phyloP scores from a whole-genome alignment of 139 green algal species.

The Deuterostichococcus epilithicus region DNA sequence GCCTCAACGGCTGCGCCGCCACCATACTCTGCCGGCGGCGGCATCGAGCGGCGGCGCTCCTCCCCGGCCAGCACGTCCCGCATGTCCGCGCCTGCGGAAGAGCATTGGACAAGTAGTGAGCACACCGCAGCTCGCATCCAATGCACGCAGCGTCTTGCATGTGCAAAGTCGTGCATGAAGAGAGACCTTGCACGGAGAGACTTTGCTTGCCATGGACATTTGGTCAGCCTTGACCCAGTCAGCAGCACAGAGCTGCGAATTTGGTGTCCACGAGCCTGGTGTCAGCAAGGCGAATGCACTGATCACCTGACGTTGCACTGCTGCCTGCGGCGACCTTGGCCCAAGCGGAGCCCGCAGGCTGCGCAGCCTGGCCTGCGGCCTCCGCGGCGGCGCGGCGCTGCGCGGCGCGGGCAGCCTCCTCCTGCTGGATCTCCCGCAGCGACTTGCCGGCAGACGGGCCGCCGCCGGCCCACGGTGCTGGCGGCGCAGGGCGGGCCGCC shows the following conservation, averaged over 20 bases:
- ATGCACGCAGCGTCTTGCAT: too few relatives aligned
- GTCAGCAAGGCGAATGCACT: neutral
- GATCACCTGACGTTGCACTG: neutral
- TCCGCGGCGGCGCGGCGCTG: constrained; percentile 10
- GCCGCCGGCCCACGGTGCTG: constrained; percentile 58
- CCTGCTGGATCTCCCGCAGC: constrained; percentile 71
- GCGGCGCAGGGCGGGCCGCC: constrained; percentile 18
- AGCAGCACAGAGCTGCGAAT: neutral
- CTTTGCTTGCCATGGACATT: neutral
- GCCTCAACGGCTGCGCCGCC: too few relatives aligned
- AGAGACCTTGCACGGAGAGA: too few relatives aligned
- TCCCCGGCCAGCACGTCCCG: constrained; percentile 5
- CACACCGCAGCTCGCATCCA: too few relatives aligned
- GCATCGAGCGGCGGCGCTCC: neutral
- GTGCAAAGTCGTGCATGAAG: too few relatives aligned
- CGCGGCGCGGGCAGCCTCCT: constrained; percentile 61
- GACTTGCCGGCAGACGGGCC: constrained; percentile 36
- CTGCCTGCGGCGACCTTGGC: constrained; percentile 25
- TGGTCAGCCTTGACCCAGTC: neutral
- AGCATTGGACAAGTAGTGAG: neutral
- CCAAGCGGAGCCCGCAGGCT: constrained; percentile 24
- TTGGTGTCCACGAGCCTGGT: neutral
- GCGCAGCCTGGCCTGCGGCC: neutral
- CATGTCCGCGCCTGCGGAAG: neutral
- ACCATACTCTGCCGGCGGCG: neutral